These are phyloP conservation scores for Balakata baccata DNA, from an alignment of 345 rosid species.

Conservation along the genomic window DNA sequence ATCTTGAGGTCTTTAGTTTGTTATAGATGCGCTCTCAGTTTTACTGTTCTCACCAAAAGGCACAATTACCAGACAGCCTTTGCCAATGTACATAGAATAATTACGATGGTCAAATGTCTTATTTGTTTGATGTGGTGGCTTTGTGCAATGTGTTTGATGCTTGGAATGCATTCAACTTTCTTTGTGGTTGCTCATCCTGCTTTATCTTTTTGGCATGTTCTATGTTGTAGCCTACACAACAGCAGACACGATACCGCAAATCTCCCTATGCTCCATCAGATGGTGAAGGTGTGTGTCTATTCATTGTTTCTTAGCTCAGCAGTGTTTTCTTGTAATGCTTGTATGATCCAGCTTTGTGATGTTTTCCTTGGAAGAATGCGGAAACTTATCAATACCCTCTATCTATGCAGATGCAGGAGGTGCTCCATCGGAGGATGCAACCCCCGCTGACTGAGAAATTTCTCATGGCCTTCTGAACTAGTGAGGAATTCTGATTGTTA, in stretches of 20 bases:
- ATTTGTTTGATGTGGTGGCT: not conserved
- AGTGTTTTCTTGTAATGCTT: not conserved
- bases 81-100: not conserved
- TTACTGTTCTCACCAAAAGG: not conserved
- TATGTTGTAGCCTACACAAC: slow-evolving; percentile 78
- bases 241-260: slow-evolving; percentile 92
- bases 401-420: slow-evolving; percentile 53
- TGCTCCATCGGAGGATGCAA: slow-evolving; percentile 53
- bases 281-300: slow-evolving; percentile 56
- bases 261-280: slow-evolving; percentile 86
- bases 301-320: not conserved
- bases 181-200: not conserved
- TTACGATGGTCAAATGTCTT: not conserved
- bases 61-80: not conserved
- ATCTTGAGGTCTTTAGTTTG: not conserved
- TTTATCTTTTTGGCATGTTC: not conserved
- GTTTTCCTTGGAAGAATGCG: slow-evolving; percentile 8
- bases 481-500: slow-evolving; percentile 29
- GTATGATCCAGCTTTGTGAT: not conserved
- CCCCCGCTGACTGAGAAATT: slow-evolving; percentile 22
- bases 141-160: not conserved
- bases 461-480: slow-evolving; percentile 12
- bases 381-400: not conserved
- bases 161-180: not conserved
- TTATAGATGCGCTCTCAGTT: not conserved